phyloP scores from a whole-genome alignment of 768 basidiomycete species.

The Filobasidium floriforme region DNA sequence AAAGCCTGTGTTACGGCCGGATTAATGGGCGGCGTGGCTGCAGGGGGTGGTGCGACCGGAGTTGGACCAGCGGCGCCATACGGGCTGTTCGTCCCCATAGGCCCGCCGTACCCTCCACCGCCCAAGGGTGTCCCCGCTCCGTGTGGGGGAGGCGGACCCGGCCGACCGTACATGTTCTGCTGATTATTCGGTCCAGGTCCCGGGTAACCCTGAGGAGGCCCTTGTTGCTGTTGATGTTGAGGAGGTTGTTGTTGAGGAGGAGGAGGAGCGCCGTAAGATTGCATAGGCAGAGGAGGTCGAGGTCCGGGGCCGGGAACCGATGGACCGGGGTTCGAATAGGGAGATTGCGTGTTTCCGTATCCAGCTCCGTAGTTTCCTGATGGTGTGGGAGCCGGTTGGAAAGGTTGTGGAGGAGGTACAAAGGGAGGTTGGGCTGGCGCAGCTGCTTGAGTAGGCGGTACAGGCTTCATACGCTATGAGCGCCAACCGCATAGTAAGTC shows the following conservation, averaged over 20 bases:
- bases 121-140: no score
- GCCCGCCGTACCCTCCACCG: neutral
- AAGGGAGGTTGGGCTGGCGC: neutral
- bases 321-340: neutral
- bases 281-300: neutral
- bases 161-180: no score
- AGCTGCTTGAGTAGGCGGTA: slow-evolving; percentile 10
- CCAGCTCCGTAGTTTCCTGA: neutral
- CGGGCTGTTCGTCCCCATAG: neutral
- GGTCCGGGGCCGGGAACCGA: neutral
- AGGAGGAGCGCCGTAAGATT: neutral
- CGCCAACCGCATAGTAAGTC: neutral
- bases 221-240: neutral
- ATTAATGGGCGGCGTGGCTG: neutral
- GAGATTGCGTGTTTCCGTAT: neutral
- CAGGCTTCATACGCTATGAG: slow-evolving; percentile 35
- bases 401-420: neutral
- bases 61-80: neutral
- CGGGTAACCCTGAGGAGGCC: neutral
- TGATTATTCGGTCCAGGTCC: no score
- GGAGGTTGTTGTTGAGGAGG: neutral
- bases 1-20: slow-evolving; percentile 22
- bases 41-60: neutral
- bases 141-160: no score
- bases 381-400: neutral